Evolutionary conservation across 805 yeast genomes (phyloP).

Genomic region (Kuraishia borneana): DNA sequence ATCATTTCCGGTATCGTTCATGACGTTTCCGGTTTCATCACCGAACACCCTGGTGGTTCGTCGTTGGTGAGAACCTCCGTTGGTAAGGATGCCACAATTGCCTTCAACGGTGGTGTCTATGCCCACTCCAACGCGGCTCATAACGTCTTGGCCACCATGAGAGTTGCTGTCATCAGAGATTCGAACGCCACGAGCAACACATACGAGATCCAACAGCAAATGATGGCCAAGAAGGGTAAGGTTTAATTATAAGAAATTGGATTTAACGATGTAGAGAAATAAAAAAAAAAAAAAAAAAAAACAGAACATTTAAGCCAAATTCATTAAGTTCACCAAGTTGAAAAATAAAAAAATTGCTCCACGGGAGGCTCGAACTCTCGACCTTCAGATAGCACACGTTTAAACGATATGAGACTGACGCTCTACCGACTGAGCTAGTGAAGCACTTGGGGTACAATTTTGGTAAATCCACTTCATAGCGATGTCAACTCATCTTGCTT

Average conservation of each 20-base stretch:
- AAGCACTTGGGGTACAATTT: slow-evolving; percentile 2
- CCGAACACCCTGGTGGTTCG: slow-evolving; percentile 90
- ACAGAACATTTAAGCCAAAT: background rate
- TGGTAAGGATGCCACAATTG: slow-evolving; percentile 90
- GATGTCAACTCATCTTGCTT: background rate
- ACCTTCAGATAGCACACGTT: slow-evolving; percentile 6
- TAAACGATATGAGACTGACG: slow-evolving; percentile 9
- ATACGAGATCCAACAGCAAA: slow-evolving; percentile 30
- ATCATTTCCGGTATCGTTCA: slow-evolving; percentile 88
- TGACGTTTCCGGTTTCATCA: slow-evolving; percentile 83
- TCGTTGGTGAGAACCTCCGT: slow-evolving; percentile 69
- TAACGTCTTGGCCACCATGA: slow-evolving; percentile 76
- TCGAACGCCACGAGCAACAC: slow-evolving; percentile 48
- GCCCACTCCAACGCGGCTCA: slow-evolving; percentile 90
- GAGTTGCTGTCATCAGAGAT: slow-evolving; percentile 71
- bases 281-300: background rate
- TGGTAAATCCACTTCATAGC: background rate
- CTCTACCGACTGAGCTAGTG: slow-evolving; percentile 10
- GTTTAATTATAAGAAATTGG: background rate
- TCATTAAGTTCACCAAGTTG: background rate
- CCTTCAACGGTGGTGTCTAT: slow-evolving; percentile 92
- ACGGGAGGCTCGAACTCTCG: slow-evolving; percentile 7
- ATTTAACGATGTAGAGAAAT: background rate
- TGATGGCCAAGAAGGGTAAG: slow-evolving; percentile 3
- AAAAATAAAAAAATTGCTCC: slow-evolving; percentile 3